Conservation (phyloP, 352 stramenopile species). For the Aphanomyces invadans region DNA sequence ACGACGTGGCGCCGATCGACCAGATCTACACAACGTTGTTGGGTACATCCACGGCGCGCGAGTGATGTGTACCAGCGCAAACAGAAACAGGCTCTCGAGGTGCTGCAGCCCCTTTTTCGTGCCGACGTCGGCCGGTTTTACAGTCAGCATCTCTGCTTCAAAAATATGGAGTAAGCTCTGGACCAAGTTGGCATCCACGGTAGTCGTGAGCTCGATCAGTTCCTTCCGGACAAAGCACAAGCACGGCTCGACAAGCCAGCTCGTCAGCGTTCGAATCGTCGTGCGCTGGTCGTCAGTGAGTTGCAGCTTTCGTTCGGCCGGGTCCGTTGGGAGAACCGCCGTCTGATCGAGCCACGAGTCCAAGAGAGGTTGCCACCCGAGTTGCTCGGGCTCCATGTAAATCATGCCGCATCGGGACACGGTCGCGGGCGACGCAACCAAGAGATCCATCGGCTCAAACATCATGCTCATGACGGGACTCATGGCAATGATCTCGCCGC, state of each 20-base stretch:
- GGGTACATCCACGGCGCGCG: too few species aligned
- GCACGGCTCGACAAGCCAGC: constrained; percentile 83
- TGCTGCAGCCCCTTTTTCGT: constrained; percentile 47
- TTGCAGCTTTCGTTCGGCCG: constrained; percentile 21
- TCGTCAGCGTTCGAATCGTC: constrained; percentile 71
- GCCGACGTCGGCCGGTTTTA: constrained; percentile 53
- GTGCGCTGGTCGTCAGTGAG: constrained; percentile 65
- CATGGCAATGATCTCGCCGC: constrained; percentile 93
- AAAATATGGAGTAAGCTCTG: constrained; percentile 82
- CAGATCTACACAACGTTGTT: too few species aligned
- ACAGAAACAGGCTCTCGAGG: constrained; percentile 84
- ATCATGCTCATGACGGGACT: constrained; percentile 93
- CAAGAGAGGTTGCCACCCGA: constrained; percentile 83
- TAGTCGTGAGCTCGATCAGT: constrained; percentile 76
- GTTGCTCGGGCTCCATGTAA: constrained; percentile 89
- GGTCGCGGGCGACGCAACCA: constrained; percentile 89
- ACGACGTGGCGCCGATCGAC: constrained; percentile 79
- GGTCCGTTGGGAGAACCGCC: constrained; percentile 31
- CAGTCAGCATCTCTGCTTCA: constrained; percentile 64
- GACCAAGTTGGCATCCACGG: constrained; percentile 87
- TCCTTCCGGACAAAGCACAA: constrained; percentile 86
- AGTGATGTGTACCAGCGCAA: constrained; percentile 68
- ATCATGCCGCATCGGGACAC: constrained; percentile 93
- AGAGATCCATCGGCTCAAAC: constrained; percentile 92
- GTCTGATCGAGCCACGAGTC: constrained; percentile 85